Evolutionary conservation across 768 basidiomycete species (phyloP).

Genomic region (Clavaria fumosa): DNA sequence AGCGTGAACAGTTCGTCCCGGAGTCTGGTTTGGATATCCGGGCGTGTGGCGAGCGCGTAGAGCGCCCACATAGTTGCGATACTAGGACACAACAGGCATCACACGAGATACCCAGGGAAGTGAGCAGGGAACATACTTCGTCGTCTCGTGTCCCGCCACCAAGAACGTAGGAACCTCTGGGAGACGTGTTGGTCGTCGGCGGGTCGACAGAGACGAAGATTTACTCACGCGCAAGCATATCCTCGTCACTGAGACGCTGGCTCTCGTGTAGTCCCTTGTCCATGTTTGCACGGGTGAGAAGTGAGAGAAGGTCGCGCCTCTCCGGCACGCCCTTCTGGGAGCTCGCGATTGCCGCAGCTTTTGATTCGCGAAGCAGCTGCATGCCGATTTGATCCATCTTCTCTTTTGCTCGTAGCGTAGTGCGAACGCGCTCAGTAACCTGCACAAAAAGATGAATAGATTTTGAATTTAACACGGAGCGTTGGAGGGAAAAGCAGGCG

Average conservation of each 20-base stretch:
- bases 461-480: not conserved
- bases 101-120: no score
- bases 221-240: conserved; percentile 28
- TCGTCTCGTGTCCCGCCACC: conserved; percentile 29
- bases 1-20: conserved; percentile 28
- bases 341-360: conserved; percentile 15
- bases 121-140: conserved; percentile 14
- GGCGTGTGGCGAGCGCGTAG: conserved; percentile 24
- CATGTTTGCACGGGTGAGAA: conserved; percentile 33
- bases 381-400: conserved; percentile 28
- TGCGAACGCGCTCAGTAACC: conserved; percentile 10
- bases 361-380: conserved; percentile 29
- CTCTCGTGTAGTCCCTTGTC: conserved; percentile 29
- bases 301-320: conserved; percentile 32
- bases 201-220: not conserved
- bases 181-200: not conserved
- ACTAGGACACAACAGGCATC: no score
- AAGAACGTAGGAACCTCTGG: conserved; percentile 31
- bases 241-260: conserved; percentile 31
- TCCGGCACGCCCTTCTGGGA: conserved; percentile 8
- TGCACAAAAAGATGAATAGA: no score
- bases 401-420: conserved; percentile 13
- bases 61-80: conserved; percentile 29
- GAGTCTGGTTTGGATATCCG: conserved; percentile 27
- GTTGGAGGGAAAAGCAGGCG: conserved; percentile 7